phyloP scores from a whole-genome alignment of 352 stramenopile genomes.

The Saprolegnia diclina region DNA sequence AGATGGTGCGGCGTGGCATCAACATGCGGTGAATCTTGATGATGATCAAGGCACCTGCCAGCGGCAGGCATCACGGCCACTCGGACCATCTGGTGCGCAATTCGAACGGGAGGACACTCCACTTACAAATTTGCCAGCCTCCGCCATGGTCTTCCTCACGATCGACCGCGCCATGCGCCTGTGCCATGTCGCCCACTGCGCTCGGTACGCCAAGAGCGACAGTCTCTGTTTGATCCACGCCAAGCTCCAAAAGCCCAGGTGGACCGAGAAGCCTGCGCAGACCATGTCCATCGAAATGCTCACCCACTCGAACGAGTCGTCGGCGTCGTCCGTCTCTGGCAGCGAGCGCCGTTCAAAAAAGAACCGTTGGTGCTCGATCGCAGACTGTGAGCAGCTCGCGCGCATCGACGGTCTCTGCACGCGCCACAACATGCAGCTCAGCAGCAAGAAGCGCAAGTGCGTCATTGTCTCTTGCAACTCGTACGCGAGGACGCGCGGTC shows the following conservation, averaged over 20 bases:
- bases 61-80: neutral
- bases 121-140: neutral
- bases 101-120: neutral
- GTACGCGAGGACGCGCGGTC: conserved; percentile 36
- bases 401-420: conserved; percentile 12
- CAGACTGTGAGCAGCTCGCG: conserved; percentile 8
- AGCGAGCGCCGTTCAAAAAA: neutral
- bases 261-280: neutral
- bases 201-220: conserved; percentile 18
- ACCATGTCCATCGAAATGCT: conserved; percentile 2
- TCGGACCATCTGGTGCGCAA: neutral
- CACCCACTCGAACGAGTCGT: neutral
- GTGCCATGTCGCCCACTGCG: neutral
- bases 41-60: neutral
- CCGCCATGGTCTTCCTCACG: neutral
- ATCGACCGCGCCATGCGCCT: neutral
- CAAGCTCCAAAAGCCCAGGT: neutral
- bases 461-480: neutral
- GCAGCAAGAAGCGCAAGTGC: conserved; percentile 17
- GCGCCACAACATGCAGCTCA: conserved; percentile 15
- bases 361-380: conserved; percentile 12
- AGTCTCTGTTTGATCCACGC: conserved; percentile 10
- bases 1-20: neutral
- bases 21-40: neutral
- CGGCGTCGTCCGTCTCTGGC: too few relatives aligned